Evolutionary conservation across 306 rosid genomes (phyloP), one percentile per base, ranked within the genome.

Genomic region (Malus asiatica): DNA sequence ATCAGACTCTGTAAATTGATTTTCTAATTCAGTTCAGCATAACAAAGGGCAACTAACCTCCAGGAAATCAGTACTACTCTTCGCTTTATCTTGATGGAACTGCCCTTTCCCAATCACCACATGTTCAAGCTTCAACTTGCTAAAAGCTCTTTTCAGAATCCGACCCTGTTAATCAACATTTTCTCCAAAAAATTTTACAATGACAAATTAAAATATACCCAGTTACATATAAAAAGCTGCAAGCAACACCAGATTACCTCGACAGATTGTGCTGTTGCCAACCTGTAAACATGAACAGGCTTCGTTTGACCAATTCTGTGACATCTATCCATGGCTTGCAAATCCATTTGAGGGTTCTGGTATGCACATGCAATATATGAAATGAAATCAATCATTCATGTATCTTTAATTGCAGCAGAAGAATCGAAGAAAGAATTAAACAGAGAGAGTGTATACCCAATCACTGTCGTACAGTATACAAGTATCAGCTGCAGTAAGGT

Each of bases 291-390:
- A 83, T 96, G 99, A 73, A 96, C 99, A 58, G 99, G 99, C 77
- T 90, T 96, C 8, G 97, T 88, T 87, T 96, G 99, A 73, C 98
- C 98, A 20, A 92, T 96, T 78, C 97, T 89, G 71, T 96, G 99
- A 65, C 99, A 96, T 83, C 99, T 87, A 86, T 96, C 98, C 99
- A 96, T 96, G 78, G 98, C 99, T 78, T 96, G 99, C 82, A 96
- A 83, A 91, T 96, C 99, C 89, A 87, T 87, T 81, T 96, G 99
- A 72, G 99, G 99, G 88, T 96, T 92, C 98, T 96, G 88, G 61
- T 63, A 67, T 66, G 77, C 83, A 76, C 74, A 82, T 27, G 66
- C 16, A 74, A 79, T 65, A 62, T 52, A 48, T 23, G 42, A 30
- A 32, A 82, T 76, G 53, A 77, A 29, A 66, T 70, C 62, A 42